phyloP scores from a whole-genome alignment of 2,329 filamentous ascomycete genomes.

The Trichoderma asperellum region DNA sequence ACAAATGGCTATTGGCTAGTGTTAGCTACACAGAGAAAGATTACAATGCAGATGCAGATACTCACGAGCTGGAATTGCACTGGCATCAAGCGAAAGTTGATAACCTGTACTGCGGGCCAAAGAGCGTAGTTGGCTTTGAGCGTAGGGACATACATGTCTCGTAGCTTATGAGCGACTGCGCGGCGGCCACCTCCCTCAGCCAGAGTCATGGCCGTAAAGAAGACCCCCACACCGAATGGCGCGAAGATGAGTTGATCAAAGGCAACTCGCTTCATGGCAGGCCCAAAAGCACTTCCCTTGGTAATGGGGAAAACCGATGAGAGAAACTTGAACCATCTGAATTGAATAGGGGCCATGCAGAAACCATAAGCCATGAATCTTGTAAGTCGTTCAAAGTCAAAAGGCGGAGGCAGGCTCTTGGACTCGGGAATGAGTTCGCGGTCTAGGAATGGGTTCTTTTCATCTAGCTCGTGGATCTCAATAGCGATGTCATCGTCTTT shows the following conservation, averaged over 20 bases:
- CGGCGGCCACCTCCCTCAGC: conserved; percentile 87
- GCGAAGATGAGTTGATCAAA: conserved; percentile 94
- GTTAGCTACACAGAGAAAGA: conserved; percentile 25
- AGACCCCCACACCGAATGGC: conserved; percentile 80
- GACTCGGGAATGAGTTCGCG: conserved; percentile 68
- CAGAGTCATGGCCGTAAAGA: conserved; percentile 96
- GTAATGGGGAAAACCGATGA: conserved; percentile 81
- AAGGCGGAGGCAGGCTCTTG: conserved; percentile 71
- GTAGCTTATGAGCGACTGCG: conserved; percentile 80
- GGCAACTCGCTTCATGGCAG: conserved; percentile 86
- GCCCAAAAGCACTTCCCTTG: conserved; percentile 71
- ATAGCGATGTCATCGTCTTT: conserved; percentile 77
- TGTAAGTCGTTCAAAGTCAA: conserved; percentile 93
- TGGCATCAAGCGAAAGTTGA: conserved; percentile 95
- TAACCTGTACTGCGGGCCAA: conserved; percentile 93
- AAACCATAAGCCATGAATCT: conserved; percentile 98
- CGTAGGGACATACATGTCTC: conserved; percentile 91
- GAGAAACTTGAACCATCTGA: conserved; percentile 93
- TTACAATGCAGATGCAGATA: conserved; percentile 33
- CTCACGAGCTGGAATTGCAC: conserved; percentile 95
- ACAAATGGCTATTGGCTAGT: conserved; percentile 76
- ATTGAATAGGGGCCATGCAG: conserved; percentile 92
- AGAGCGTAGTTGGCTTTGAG: conserved; percentile 94
- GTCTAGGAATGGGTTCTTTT: conserved; percentile 70
- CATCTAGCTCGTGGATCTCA: conserved; percentile 85